Conservation (phyloP, 2,329 filamentous ascomycete genomes). For the Talaromyces atroroseus region DNA sequence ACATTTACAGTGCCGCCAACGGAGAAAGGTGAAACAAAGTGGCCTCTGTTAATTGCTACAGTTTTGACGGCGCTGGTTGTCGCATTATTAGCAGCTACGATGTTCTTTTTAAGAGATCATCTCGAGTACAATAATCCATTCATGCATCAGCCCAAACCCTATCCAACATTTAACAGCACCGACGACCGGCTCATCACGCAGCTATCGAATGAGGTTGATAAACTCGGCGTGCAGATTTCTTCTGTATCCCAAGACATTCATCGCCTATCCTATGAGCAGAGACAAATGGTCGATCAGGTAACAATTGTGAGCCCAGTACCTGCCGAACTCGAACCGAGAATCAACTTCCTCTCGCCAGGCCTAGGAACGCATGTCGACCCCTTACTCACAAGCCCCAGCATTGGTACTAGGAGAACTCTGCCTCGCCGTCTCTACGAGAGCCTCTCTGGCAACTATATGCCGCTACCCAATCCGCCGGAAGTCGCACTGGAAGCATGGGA, state of each 20-base stretch:
- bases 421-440: conserved; percentile 18
- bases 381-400: conserved; percentile 54
- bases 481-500: conserved; percentile 64
- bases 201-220: conserved; percentile 23
- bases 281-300: conserved; percentile 20
- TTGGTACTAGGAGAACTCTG: conserved; percentile 25
- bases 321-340: conserved; percentile 29
- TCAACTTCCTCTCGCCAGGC: conserved; percentile 69
- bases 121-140: conserved; percentile 12
- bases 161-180: conserved; percentile 21
- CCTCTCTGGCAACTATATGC: conserved; percentile 12
- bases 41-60: conserved; percentile 14
- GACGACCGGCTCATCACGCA: conserved; percentile 21
- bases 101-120: conserved; percentile 16
- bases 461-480: conserved; percentile 36
- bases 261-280: conserved; percentile 21
- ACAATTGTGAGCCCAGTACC: conserved; percentile 16
- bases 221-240: conserved; percentile 26
- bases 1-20: neutral
- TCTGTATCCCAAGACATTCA: conserved; percentile 27
- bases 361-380: conserved; percentile 62
- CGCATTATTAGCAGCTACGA: conserved; percentile 15
- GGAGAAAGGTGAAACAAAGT: neutral
- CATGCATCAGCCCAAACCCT: conserved; percentile 8
- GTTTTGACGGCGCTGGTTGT: conserved; percentile 14